These are phyloP conservation scores for Huntiella bhutanensis DNA, from an alignment of 2,329 filamentous ascomycete species.

Conservation along the genomic window DNA sequence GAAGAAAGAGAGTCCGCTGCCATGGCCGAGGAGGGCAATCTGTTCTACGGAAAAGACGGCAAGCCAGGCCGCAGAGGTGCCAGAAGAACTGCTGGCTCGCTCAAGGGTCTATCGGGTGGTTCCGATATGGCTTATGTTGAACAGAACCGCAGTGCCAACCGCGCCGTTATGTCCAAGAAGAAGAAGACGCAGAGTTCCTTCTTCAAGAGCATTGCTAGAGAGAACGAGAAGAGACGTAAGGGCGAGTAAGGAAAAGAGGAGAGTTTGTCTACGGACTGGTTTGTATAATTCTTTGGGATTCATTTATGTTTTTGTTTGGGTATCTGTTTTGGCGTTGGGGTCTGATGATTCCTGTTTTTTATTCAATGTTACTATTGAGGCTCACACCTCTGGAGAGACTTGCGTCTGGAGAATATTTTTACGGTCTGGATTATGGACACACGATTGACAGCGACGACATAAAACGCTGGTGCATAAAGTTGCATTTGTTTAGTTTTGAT, in stretches of 20 bases:
- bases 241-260: constrained; percentile 3
- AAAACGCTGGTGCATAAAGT: too few species aligned
- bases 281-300: too few species aligned
- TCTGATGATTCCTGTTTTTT: too few species aligned
- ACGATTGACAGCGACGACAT: too few species aligned
- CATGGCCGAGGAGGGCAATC: constrained; percentile 10
- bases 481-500: too few species aligned
- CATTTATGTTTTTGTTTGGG: neutral
- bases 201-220: constrained; percentile 23
- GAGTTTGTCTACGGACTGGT: neutral
- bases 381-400: too few species aligned
- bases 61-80: constrained; percentile 13
- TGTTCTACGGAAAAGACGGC: constrained; percentile 14
- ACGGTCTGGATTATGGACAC: too few species aligned
- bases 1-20: constrained; percentile 10
- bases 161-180: constrained; percentile 20
- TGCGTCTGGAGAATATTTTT: too few species aligned
- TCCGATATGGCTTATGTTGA: constrained; percentile 96
- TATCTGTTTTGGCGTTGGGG: neutral
- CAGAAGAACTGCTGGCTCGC: constrained; percentile 62
- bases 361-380: too few species aligned
- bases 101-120: constrained; percentile 74
- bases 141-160: constrained; percentile 54
- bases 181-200: constrained; percentile 23
- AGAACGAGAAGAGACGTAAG: constrained; percentile 17